These are phyloP conservation scores for Sorghum bicolor DNA, from an alignment of 176 grass and related monocot genomes.

Conservation along the genomic window DNA sequence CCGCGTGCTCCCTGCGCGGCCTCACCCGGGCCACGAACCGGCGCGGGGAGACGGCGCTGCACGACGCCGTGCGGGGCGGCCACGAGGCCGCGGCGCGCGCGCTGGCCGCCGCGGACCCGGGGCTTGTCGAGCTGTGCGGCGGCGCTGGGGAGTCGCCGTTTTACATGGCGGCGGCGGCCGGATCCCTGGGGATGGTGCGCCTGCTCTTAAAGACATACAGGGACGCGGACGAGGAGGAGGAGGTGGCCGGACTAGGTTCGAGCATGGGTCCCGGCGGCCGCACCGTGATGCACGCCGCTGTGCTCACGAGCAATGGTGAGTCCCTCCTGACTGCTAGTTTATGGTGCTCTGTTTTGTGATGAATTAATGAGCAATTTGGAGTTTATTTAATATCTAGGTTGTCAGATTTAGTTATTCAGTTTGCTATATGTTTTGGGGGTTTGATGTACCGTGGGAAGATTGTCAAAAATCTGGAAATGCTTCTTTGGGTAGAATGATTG, in stretches of 20 bases:
- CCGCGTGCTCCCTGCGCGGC: background rate
- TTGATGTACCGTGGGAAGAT: background rate
- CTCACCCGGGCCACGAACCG: slow-evolving; percentile 35
- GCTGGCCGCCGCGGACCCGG: slow-evolving; percentile 30
- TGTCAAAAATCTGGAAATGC: background rate
- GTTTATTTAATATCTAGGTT: background rate
- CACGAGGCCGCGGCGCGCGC: slow-evolving; percentile 30
- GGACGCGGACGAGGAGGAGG: background rate
- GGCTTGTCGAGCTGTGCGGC: slow-evolving; percentile 26
- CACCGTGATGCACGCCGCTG: slow-evolving; percentile 60
- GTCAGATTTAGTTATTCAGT: background rate
- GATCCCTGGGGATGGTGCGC: slow-evolving; percentile 40
- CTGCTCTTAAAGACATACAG: slow-evolving; percentile 18
- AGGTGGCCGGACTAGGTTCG: slow-evolving; percentile 7
- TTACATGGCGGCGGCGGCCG: slow-evolving; percentile 57
- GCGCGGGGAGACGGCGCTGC: slow-evolving; percentile 60
- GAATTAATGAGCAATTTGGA: background rate
- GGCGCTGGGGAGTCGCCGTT: slow-evolving; percentile 32
- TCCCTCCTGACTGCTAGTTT: background rate
- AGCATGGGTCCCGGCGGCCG: slow-evolving; percentile 34
- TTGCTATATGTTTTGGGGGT: background rate
- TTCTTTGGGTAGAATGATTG: background rate
- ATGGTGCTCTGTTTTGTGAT: background rate
- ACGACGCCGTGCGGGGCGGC: slow-evolving; percentile 49
- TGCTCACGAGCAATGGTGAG: slow-evolving; percentile 44